phyloP scores from a whole-genome alignment of 176 grass and related monocot genomes.

The Miscanthus lutarioriparius region DNA sequence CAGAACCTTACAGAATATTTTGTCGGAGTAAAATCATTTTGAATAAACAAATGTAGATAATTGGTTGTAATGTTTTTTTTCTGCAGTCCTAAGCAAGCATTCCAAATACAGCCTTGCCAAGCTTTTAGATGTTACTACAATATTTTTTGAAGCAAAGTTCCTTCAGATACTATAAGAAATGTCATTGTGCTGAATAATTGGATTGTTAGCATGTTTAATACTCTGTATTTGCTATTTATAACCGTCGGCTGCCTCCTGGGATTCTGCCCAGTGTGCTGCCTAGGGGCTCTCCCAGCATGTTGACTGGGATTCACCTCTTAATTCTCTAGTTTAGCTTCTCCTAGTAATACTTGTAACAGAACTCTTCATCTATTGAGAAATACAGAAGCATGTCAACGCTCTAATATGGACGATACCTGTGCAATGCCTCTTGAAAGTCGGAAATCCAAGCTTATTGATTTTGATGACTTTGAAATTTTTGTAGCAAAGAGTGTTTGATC shows the following conservation, averaged over 20 bases:
- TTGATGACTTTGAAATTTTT: slow-evolving; percentile 73
- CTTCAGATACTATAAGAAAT: neutral
- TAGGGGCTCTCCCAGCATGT: too few relatives aligned
- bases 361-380: neutral
- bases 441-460: slow-evolving; percentile 98
- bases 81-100: neutral
- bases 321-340: neutral
- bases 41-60: neutral
- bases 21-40: slow-evolving; percentile 11
- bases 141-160: neutral
- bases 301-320: neutral
- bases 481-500: slow-evolving; percentile 72
- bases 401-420: slow-evolving; percentile 54
- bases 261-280: too few relatives aligned
- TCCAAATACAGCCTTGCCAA: slow-evolving; percentile 11
- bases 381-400: too few relatives aligned
- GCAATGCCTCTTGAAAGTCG: slow-evolving; percentile 92
- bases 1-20: neutral
- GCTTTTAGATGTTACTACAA: neutral
- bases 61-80: neutral
- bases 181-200: neutral
- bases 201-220: neutral
- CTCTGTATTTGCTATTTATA: too few relatives aligned
- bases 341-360: neutral
- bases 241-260: too few relatives aligned